Conservation (phyloP, 352 stramenopile genomes). For the Phytophthora capsici region DNA sequence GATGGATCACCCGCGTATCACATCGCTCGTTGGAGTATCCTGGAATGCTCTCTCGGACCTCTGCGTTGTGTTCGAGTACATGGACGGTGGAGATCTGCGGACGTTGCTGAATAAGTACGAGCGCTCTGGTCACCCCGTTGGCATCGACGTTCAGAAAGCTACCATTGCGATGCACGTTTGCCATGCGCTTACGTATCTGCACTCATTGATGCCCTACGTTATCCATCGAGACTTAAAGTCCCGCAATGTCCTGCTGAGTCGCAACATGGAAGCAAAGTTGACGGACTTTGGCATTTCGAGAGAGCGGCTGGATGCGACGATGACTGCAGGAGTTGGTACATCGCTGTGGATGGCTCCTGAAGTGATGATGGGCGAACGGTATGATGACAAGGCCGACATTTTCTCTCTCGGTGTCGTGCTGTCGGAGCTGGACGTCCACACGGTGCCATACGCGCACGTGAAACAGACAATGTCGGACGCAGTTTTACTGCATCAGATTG, state of each 20-base stretch:
- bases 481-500: conserved; percentile 14
- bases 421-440: conserved; percentile 16
- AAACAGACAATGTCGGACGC: conserved; percentile 16
- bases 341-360: conserved; percentile 22
- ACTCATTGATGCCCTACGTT: conserved; percentile 11
- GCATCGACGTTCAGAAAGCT: conserved; percentile 31
- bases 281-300: conserved; percentile 61
- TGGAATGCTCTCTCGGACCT: conserved; percentile 47
- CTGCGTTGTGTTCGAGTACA: conserved; percentile 46
- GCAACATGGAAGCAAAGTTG: conserved; percentile 47
- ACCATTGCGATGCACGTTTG: conserved; percentile 23
- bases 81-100: conserved; percentile 50
- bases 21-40: conserved; percentile 37
- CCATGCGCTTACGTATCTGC: conserved; percentile 21
- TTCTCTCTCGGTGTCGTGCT: conserved; percentile 19
- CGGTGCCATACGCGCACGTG: conserved; percentile 9
- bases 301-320: conserved; percentile 13
- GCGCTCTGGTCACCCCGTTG: background rate
- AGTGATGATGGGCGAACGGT: conserved; percentile 20
- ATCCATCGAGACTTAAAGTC: conserved; percentile 20
- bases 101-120: conserved; percentile 35
- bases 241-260: conserved; percentile 11
- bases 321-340: conserved; percentile 15
- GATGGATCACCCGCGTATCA: conserved; percentile 38
- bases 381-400: conserved; percentile 20